These are phyloP conservation scores for Eucommia ulmoides DNA, from an alignment of 257 asterid genomes.

Conservation along the genomic window DNA sequence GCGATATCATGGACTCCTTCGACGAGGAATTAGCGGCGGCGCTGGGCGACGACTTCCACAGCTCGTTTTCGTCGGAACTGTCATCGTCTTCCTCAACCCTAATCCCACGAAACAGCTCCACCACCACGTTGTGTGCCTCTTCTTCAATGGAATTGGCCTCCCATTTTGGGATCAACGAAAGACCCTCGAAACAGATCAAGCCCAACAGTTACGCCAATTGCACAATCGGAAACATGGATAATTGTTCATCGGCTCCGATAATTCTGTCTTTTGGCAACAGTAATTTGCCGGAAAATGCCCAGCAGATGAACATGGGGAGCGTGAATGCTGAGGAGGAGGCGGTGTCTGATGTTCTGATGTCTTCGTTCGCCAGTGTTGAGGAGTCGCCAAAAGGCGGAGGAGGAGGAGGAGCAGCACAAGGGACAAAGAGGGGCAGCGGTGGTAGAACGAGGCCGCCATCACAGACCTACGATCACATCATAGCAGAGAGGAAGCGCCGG, in stretches of 20 bases:
- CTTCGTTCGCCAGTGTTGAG: slow-evolving; percentile 2
- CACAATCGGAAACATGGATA: not conserved
- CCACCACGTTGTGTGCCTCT: not conserved
- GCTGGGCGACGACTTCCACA: slow-evolving; percentile 4
- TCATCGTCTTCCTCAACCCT: not conserved
- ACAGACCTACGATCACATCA: slow-evolving; percentile 30
- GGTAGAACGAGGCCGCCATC: slow-evolving; percentile 27
- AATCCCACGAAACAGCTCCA: slow-evolving; percentile 3
- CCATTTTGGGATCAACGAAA: not conserved
- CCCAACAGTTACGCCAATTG: not conserved
- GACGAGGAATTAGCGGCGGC: slow-evolving; percentile 4
- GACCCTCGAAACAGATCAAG: not conserved
- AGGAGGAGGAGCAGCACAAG: not conserved
- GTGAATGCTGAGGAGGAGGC: slow-evolving; percentile 3
- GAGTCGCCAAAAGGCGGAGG: not conserved
- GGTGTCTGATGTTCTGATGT: slow-evolving; percentile 1
- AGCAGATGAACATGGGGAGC: not conserved
- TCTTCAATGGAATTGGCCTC: slow-evolving; percentile 2
- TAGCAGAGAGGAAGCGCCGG: slow-evolving; percentile 41
- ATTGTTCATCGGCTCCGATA: slow-evolving; percentile 2
- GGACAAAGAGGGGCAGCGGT: slow-evolving; percentile 7
- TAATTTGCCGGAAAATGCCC: slow-evolving; percentile 1
- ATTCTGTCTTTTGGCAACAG: slow-evolving; percentile 14
- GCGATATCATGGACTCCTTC: slow-evolving; percentile 10
- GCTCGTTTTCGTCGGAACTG: not conserved